Evolutionary conservation across 768 basidiomycete species (phyloP).

Genomic region (Phaeolepiota aurea): DNA sequence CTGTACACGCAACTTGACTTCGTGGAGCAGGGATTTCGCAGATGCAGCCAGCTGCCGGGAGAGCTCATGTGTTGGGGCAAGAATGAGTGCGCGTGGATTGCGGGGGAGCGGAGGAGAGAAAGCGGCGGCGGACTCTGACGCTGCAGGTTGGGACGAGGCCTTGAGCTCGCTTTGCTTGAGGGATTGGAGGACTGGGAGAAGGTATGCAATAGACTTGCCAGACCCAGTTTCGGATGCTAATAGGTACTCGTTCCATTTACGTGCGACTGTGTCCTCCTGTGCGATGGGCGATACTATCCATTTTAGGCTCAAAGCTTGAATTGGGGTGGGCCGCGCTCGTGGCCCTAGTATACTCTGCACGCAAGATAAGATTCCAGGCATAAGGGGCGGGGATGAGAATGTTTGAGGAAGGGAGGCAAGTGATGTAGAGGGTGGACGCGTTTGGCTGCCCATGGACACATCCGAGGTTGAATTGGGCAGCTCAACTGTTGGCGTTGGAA

Average conservation of each 20-base stretch:
- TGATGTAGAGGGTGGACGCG: neutral
- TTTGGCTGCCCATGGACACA: neutral
- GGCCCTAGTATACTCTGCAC: conserved; percentile 51
- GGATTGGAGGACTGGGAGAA: conserved; percentile 74
- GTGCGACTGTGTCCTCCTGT: conserved; percentile 7
- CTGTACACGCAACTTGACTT: conserved; percentile 65
- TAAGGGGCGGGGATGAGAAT: conserved; percentile 65
- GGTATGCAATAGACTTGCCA: conserved; percentile 87
- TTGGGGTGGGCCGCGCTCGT: conserved; percentile 56
- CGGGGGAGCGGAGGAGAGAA: conserved; percentile 14
- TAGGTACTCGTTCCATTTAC: conserved; percentile 44
- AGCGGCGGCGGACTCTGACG: conserved; percentile 1
- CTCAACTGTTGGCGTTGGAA: neutral
- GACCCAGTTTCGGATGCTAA: conserved; percentile 88
- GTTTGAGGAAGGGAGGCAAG: conserved; percentile 19
- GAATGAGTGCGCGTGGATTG: conserved; percentile 70
- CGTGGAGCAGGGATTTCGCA: conserved; percentile 69
- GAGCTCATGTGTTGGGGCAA: conserved; percentile 88
- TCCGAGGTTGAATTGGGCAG: neutral
- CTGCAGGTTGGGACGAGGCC: conserved; percentile 2
- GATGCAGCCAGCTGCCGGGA: conserved; percentile 69
- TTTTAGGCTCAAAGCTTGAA: conserved; percentile 69
- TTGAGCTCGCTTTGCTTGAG: conserved; percentile 59
- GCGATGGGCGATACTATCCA: conserved; percentile 37
- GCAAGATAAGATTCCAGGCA: conserved; percentile 53